phyloP scores from a whole-genome alignment of 768 basidiomycete genomes.

The Gautieria morchelliformis region DNA sequence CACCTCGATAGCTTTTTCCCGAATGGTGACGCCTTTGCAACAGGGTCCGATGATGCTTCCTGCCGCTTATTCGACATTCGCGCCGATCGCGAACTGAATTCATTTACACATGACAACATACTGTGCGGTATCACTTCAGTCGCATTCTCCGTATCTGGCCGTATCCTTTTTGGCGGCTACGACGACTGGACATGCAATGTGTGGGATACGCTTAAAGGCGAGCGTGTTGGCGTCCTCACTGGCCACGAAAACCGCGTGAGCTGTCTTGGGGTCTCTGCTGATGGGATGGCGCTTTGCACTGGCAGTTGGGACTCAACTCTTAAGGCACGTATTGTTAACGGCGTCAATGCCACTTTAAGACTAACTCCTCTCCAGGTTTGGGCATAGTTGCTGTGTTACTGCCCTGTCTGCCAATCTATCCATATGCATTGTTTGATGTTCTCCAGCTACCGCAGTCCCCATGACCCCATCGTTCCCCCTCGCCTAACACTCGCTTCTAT shows the following conservation, averaged over 20 bases:
- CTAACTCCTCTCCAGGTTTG: slow-evolving; percentile 48
- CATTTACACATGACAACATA: slow-evolving; percentile 98
- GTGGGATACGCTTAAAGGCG: slow-evolving; percentile 98
- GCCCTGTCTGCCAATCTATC: background rate
- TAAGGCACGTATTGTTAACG: slow-evolving; percentile 45
- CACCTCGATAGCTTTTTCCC: slow-evolving; percentile 83
- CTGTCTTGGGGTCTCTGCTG: slow-evolving; percentile 90
- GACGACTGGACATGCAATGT: slow-evolving; percentile 99
- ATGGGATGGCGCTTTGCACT: slow-evolving; percentile 98
- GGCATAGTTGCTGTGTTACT: slow-evolving; percentile 41
- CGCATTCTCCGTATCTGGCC: slow-evolving; percentile 95
- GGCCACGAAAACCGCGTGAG: slow-evolving; percentile 98
- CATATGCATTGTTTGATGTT: background rate
- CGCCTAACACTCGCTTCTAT: too few species aligned
- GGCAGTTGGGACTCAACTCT: slow-evolving; percentile 98
- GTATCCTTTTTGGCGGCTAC: slow-evolving; percentile 96
- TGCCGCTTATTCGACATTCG: slow-evolving; percentile 97
- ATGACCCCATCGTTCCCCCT: too few species aligned
- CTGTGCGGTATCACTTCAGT: slow-evolving; percentile 98
- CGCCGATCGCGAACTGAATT: slow-evolving; percentile 93
- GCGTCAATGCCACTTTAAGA: slow-evolving; percentile 13
- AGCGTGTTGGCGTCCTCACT: slow-evolving; percentile 93
- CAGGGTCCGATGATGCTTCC: slow-evolving; percentile 97
- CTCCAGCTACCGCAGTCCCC: background rate
- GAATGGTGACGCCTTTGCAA: slow-evolving; percentile 97